Base-by-base conservation (phyloP, 1,139 yeast species). In the Yamadazyma membranifaciens region DNA sequence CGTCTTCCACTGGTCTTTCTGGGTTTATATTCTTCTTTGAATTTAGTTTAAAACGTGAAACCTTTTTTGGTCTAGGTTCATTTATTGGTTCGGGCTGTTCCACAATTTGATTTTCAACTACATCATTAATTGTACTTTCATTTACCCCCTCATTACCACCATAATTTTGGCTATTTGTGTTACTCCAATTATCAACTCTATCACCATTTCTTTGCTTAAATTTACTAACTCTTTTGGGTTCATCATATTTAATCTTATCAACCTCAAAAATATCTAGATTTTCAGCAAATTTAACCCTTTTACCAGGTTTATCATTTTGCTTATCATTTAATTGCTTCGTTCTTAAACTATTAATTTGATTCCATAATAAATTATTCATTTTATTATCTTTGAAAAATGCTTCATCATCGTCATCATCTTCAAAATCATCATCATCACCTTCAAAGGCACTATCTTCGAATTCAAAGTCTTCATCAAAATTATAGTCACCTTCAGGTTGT, bases 261-360 rank as follows among this genome's bases (percentile, higher is more conserved):
- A 82, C 69, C 49, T 80, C 82, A 42, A 76, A 77, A n/a, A 82
- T 69, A 41, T 80, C 77, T 36, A 80, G 65, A 2, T 60, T 56
- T 2, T 71, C 64, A 1, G 81, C 73, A 59, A 81, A 81, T 15
- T 74, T 66, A 16, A 81, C 87, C 7, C 69, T 57, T 49, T 79
- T 78, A 47, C 65, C 65, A n/a, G 43, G 43, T 36, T 46, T 46
- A 15, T 38, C 31, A 12, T 26, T 31, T 30, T 12, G 16, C 2
- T 33, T 29, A 16, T 30, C 31, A 27, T 26, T 28, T 11, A 15
- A 39, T 31, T 39, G 36, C 13, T 40, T 32, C n/a, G 39, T 43
- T 41, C 74, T 53, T 20, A 60, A 48, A 9, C 57, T 45, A 13
- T 37, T 41, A 7, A 69, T 56, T 46, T 62, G 63, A 10, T 55